Base-by-base conservation (phyloP, 441 rosid genomes). In the Sinapis alba region DNA sequence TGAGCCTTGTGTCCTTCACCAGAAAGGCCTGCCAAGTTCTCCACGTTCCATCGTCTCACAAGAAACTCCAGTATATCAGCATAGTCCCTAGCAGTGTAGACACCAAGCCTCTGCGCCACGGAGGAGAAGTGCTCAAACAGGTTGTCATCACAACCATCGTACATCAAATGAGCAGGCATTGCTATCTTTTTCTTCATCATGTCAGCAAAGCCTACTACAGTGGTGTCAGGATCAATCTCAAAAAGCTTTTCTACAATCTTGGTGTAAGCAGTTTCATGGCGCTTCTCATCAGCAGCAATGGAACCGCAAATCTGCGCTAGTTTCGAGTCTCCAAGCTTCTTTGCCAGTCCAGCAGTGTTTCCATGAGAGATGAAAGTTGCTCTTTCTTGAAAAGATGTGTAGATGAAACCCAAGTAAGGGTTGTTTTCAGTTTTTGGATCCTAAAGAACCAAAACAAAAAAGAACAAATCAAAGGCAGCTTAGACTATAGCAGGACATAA, bases 211-310 rank as follows among this genome's bases (percentile, higher is more conserved):
- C 85, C 85, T 66, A 86, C 6, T 1, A 82, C 67, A 0, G 85
- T 76, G 56, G 69, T 74, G 43, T 83, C 84, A 3, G 84, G 85
- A 47, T 83, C 85, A 32, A 83, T 32, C 68, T 83, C 85, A 50
- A 83, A 80, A 32, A 86, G 89, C 80, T 86, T 86, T 45, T 83
- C 87, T 50, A 83, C 85, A 45, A 83, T 82, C 72, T 78, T 83
- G 54, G 86, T 83, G 74, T 85, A 85, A 24, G 88, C 86, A 3
- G 82, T 80, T 60, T 85, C 89, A 27, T 84, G 86, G 7, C 89
- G 89, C 74, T 81, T 86, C 81, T 86, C 89, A 56, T 86, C 89
- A 54, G 87, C 83, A 15, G 89, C 89, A 36, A 86, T 86, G 70
- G 75, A 80, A 10, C 89, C 89, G 24, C 89, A 86, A 9, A 83